Base-by-base conservation (phyloP, 768 basidiomycete genomes). In the Tylopilus felleus region DNA sequence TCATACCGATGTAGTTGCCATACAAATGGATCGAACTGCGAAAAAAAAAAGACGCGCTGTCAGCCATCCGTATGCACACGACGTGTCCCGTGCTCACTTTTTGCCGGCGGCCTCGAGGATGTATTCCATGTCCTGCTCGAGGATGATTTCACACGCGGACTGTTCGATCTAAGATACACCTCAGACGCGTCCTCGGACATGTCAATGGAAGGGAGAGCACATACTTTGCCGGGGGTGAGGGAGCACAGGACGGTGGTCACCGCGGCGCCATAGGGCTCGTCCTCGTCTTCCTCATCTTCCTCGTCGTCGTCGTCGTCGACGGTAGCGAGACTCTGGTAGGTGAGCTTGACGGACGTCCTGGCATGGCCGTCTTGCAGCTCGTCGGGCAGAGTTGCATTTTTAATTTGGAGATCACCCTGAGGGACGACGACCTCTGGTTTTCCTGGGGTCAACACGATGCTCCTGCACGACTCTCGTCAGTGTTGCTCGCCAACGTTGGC, bases 341-440 rank as follows among this genome's bases (percentile, higher is more conserved):
- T 76, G 53, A 91, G 73, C 70, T 89, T 91, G 61, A 90, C 75
- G 21, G 83, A 80, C 23, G 85, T 84, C 50, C 88, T 75, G 14
- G 78, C 81, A 33, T 75, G 72, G 47, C 74, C 62, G 67, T 92
- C 86, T 36, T 71, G 75, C 52, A 95, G 74, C 60, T 82, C 77
- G 53, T 90, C 86, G 49, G 88, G 87, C 47, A 94, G 82, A 3
- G 92, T 81, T 42, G 85, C 83, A 67, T 93, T 93, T 65, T 90
- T 92, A 65, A 97, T 81, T 65, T 80, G 79, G 65, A 95, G 73
- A 71, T 90, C 87, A 33, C 79, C 78, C 51, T 80, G 80, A 53
- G 88, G 81, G 22, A 77, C 65, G 65, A 93, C 60, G 48, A 76
- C 73, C 65, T 82, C 73, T 55, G 78, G 71, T 60, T 86, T 70